A percentile compares a stretch with the other conserved stretches of the same genome.
Evolutionary conservation across 116 monocot species (phyloP).

Genomic region (Cymodocea nodosa): DNA sequence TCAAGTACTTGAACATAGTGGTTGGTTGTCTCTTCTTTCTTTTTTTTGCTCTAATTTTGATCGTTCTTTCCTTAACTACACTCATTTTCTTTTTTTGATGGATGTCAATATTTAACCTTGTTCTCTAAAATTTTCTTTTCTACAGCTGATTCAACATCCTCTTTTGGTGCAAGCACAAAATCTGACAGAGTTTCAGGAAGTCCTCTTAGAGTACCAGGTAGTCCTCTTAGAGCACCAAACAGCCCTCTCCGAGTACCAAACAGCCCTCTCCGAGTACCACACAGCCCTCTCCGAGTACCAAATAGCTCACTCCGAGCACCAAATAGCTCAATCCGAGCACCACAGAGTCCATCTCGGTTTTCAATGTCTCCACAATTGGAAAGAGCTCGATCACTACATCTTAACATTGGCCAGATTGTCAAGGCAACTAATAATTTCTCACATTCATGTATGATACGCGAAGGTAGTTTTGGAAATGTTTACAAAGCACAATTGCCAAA

Average conservation of each 20-base stretch:
- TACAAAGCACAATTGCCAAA: conserved; percentile 64
- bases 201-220: not conserved
- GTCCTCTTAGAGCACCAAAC: not conserved
- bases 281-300: not conserved
- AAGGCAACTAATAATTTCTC: conserved; percentile 88
- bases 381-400: conserved; percentile 1
- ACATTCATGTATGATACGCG: conserved; percentile 44
- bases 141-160: not conserved
- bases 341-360: conserved; percentile 7
- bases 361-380: conserved; percentile 1
- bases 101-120: not conserved
- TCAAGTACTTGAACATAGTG: no score
- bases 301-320: not conserved
- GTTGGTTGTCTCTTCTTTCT: no score
- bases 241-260: not conserved
- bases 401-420: conserved; percentile 23
- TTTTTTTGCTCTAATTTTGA: no score
- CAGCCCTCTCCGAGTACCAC: no score
- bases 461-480: conserved; percentile 75
- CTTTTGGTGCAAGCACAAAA: not conserved
- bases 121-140: not conserved
- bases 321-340: not conserved
- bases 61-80: not conserved
- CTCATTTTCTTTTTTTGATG: not conserved
- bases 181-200: conserved; percentile 1